Evolutionary conservation across 495 filamentous ascomycete genomes (phyloP).

Genomic region (Penicillium arizonense): DNA sequence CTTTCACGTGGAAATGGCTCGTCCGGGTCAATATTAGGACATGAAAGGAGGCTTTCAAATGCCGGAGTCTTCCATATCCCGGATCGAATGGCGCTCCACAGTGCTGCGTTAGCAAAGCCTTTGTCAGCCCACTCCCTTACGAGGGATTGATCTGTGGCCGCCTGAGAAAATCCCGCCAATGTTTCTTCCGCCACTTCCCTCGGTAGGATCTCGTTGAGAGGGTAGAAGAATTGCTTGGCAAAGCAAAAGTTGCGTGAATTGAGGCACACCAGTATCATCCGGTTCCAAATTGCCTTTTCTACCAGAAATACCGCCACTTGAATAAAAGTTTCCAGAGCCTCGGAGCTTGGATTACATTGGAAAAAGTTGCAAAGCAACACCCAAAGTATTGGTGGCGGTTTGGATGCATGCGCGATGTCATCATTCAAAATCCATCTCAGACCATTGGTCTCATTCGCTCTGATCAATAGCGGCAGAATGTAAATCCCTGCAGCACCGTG

Average conservation of each 20-base stretch:
- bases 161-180: not conserved
- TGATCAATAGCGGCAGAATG: not conserved
- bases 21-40: not conserved
- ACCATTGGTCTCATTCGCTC: not conserved
- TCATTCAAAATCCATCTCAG: not conserved
- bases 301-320: not conserved
- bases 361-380: conserved; percentile 1
- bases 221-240: not conserved
- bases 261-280: not conserved
- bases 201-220: not conserved
- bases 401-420: not conserved
- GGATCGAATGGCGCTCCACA: not conserved
- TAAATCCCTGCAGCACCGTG: not conserved
- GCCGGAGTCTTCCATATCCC: not conserved
- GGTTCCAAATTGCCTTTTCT: not conserved
- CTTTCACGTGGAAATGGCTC: not conserved
- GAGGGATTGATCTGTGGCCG: not conserved
- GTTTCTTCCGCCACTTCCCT: not conserved
- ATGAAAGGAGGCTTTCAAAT: not conserved
- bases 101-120: not conserved
- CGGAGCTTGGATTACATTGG: not conserved
- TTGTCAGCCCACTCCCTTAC: not conserved
- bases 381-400: not conserved
- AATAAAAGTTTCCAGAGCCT: not conserved
- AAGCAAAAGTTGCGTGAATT: not conserved